Base-by-base conservation (phyloP, 2,329 filamentous ascomycete species). In the Sclerotinia spermophila region DNA sequence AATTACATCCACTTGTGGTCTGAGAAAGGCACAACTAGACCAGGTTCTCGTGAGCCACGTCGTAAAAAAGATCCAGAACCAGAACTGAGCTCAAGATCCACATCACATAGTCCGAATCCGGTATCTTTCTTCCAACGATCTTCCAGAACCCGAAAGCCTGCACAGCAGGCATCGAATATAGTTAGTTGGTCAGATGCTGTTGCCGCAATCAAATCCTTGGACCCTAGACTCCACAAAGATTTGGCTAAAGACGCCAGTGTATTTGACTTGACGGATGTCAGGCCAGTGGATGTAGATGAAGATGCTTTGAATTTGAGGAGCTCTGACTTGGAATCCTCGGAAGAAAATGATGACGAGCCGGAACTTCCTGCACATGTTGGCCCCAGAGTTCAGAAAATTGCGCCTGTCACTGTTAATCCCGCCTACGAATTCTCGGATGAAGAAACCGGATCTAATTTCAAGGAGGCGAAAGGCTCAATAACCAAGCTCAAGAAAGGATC, bases 101-200 rank as follows among this genome's bases (percentile, higher is more conserved):
- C n/a, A 4, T 53, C 45, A 13, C 45, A 11, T 30, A 40, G n/a
- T 60, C 44, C 33, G 24, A 24, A 65, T 19, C n/a, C 61, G 5
- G 24, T 51, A 42, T 40, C 58, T 30, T 45, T 33, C 24, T n/a
- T 51, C 27, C 65, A 71, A 38, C 71, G 72, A 21, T 73, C 76
- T 56, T 53, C 60, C 38, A 72, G 76, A 59, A 40, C 72, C 62
- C 71, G 75, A 40, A 76, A 72, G 62, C 77, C 76, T 64, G 72
- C 71, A 19, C 73, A 76, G 45, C 72, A 72, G 35, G 76, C 77
- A 64, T 73, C 76, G 13, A 73, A 70, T 48, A 73, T 78, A 15
- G 71, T 78, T 38, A 76, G 71, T 70, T 79, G 77, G 78, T 73
- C 73, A n/a, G 73, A 78, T 53, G 77, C 77, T n/a, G 73, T 76